phyloP scores from a whole-genome alignment of 1,284 basidiomycete species.

The Trametes hirsuta region DNA sequence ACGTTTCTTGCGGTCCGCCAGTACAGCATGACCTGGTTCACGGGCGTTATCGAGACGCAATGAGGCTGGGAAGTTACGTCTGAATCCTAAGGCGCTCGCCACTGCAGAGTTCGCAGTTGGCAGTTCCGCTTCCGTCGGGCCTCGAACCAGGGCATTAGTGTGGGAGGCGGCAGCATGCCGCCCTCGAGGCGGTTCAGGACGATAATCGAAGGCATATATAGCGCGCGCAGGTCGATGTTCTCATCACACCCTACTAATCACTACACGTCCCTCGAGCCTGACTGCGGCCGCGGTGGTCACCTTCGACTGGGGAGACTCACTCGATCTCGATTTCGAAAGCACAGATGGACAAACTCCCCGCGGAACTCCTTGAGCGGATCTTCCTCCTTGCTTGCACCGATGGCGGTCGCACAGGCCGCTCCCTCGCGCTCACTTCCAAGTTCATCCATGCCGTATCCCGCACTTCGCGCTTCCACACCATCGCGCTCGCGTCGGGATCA shows the following conservation, averaged over 20 bases:
- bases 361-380: slow-evolving; percentile 11
- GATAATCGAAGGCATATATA: too few relatives aligned
- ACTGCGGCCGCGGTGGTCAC: too few relatives aligned
- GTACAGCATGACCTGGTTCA: neutral
- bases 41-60: neutral
- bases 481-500: slow-evolving; percentile 1
- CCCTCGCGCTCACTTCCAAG: slow-evolving; percentile 12
- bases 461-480: slow-evolving; percentile 6
- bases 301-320: too few relatives aligned
- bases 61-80: neutral
- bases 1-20: too few relatives aligned
- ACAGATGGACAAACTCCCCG: slow-evolving; percentile 2
- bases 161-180: too few relatives aligned
- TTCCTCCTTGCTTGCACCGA: slow-evolving; percentile 15
- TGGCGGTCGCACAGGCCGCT: slow-evolving; percentile 18
- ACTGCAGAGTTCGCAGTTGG: neutral
- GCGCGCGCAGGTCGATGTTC: too few relatives aligned
- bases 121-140: neutral
- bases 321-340: neutral
- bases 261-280: too few relatives aligned
- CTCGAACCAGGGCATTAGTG: neutral
- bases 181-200: too few relatives aligned
- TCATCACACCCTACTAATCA: too few relatives aligned
- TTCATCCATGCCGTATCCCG: slow-evolving; percentile 1
- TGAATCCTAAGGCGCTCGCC: neutral